These are phyloP conservation scores for Suillus sp. DNA, from an alignment of 768 basidiomycete genomes.

Conservation along the genomic window DNA sequence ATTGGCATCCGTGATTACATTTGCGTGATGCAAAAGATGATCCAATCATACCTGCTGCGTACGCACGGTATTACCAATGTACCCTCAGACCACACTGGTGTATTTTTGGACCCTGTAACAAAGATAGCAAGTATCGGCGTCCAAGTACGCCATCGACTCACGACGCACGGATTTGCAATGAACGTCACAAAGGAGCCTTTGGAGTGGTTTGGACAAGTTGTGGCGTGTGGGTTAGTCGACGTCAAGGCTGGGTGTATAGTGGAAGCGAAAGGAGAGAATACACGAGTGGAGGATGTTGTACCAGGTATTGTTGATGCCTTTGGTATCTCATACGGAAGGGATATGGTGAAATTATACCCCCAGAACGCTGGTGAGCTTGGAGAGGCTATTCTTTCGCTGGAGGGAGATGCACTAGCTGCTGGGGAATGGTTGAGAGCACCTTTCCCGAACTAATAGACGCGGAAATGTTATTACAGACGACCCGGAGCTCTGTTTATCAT, in stretches of 20 bases:
- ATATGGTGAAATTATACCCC: constrained; percentile 47
- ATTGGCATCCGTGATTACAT: constrained; percentile 81
- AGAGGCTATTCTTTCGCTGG: constrained; percentile 47
- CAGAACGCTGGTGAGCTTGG: constrained; percentile 49
- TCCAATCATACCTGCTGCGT: constrained; percentile 63
- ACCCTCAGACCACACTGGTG: constrained; percentile 83
- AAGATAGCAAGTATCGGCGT: constrained; percentile 97
- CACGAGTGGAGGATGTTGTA: constrained; percentile 54
- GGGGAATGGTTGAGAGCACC: constrained; percentile 43
- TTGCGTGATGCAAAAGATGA: constrained; percentile 72
- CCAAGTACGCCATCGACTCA: constrained; percentile 91
- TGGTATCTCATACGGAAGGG: constrained; percentile 49
- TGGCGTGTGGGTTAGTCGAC: constrained; percentile 88
- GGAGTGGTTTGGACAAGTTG: constrained; percentile 82
- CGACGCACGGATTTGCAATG: constrained; percentile 92
- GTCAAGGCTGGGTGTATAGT: constrained; percentile 77
- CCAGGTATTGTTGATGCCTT: constrained; percentile 51
- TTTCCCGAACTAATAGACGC: not conserved
- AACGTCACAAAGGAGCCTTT: constrained; percentile 85
- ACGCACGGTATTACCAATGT: constrained; percentile 58
- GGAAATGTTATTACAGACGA: not conserved
- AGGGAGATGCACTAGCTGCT: constrained; percentile 43
- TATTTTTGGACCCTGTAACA: constrained; percentile 77
- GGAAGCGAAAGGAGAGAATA: constrained; percentile 39
- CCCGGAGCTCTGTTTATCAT: not conserved